Percentiles rank a stretch among this genome's conserved stretches.
Evolutionary conservation across 2,329 filamentous ascomycete species (phyloP).

Genomic region (Thermomyces lanuginosus): DNA sequence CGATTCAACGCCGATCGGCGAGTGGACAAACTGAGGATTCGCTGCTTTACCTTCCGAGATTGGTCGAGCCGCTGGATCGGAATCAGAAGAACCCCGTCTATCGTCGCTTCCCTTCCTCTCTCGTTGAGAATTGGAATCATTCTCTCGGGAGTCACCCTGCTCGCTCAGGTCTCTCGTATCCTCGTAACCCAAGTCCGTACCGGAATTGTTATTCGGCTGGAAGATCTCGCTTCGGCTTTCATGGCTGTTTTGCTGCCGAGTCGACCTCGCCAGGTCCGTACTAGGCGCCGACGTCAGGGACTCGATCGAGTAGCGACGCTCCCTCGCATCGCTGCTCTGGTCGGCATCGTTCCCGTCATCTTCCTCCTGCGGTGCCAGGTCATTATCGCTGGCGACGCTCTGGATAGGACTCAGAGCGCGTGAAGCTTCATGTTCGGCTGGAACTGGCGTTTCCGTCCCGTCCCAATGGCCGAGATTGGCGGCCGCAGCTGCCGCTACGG

Average conservation of each 20-base stretch:
- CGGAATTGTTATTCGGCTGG: conserved; percentile 23
- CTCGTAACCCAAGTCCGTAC: conserved; percentile 24
- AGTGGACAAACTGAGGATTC: conserved; percentile 62
- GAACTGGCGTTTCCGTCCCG: conserved; percentile 34
- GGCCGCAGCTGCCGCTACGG: conserved; percentile 25
- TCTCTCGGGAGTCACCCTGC: conserved; percentile 9
- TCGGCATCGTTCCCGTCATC: conserved; percentile 38
- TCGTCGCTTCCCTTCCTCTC: too few species aligned
- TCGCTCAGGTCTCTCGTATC: conserved; percentile 13
- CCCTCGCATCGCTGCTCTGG: conserved; percentile 43
- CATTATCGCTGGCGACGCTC: conserved; percentile 74
- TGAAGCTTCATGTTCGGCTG: conserved; percentile 35
- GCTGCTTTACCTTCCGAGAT: conserved; percentile 52
- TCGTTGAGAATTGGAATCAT: conserved; percentile 13
- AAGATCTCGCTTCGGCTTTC: conserved; percentile 36
- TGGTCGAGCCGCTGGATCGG: conserved; percentile 40
- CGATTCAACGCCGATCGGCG: conserved; percentile 61
- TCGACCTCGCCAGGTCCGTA: conserved; percentile 39
- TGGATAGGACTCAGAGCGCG: conserved; percentile 76
- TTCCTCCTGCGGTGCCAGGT: conserved; percentile 47
- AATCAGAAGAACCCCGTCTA: conserved; percentile 14
- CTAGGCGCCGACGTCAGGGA: conserved; percentile 43
- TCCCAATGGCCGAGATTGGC: conserved; percentile 24
- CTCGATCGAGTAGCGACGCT: conserved; percentile 37
- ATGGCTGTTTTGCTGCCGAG: conserved; percentile 37